Evolutionary conservation across 352 stramenopile species (phyloP), one percentile per base, ranked within the genome.

Genomic region (Globisporangium splendens): DNA sequence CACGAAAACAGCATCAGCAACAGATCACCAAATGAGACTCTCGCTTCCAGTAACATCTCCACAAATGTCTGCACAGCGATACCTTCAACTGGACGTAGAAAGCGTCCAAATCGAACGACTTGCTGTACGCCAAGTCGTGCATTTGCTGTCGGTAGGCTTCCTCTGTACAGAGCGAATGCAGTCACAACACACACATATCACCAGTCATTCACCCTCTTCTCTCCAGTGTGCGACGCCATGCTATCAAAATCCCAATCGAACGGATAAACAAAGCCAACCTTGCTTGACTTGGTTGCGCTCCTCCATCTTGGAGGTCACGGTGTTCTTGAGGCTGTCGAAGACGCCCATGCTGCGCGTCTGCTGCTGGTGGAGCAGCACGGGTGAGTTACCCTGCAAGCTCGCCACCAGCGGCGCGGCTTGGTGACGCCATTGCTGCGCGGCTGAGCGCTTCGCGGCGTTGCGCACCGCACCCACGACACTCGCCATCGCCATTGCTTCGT

Each of bases 251-350:
- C 3, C 28, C 28, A 35, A 35, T 6, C 28, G 28, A 35, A 35
- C 28, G 7, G 28, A 35, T 35, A 8, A 35, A 8, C 28, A 6
- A 35, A 35, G 5, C 64, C 22, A 51, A 93, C 83, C 72, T 52
- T 90, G 78, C 63, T 95, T 95, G 50, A 66, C 71, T 46, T 89
- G 69, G 63, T 90, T 93, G 69, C 83, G 81, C 68, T 91, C 73
- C 68, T 93, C 78, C 59, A 95, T 67, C 68, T 92, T 93, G 61
- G 69, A 63, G 49, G 76, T 79, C 33, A 95, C 75, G 8, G 77
- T 75, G 56, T 93, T 80, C 43, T 79, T 80, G 48, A 95, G 72
- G 62, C 67, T 87, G 50, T 70, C 77, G 60, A 95, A 89, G 43
- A 95, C 63, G 61, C 86, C 72, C 63, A 95, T 83, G 46, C 59